Percentiles rank a stretch among this genome's conserved stretches.
phyloP scores from a whole-genome alignment of 2,329 filamentous ascomycete species.

The Sordariomycetes sp. region DNA sequence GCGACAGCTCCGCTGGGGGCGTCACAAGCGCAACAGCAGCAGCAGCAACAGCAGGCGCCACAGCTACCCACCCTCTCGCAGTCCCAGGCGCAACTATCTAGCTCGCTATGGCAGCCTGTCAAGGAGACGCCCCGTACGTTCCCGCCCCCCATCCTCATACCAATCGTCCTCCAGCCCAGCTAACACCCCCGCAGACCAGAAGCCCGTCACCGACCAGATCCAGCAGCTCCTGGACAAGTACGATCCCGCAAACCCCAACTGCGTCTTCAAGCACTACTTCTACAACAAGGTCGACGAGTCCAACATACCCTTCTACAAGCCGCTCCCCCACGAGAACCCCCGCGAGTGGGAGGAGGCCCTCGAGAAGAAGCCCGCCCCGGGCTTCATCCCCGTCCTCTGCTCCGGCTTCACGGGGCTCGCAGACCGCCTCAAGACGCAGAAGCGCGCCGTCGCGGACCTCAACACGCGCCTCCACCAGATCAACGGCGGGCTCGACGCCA shows the following conservation, averaged over 20 bases:
- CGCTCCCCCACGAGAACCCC: conserved; percentile 55
- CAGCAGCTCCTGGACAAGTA: conserved; percentile 58
- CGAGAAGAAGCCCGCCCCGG: conserved; percentile 62
- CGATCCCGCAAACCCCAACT: conserved; percentile 54
- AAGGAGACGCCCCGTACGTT: conserved; percentile 33
- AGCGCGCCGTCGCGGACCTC: conserved; percentile 53
- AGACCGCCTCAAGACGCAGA: conserved; percentile 59
- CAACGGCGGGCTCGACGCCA: conserved; percentile 57
- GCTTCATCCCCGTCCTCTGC: conserved; percentile 65
- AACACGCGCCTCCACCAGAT: conserved; percentile 66
- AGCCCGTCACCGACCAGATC: conserved; percentile 64
- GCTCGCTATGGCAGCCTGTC: conserved; percentile 38
- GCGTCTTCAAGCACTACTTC: conserved; percentile 71
- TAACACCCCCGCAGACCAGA: conserved; percentile 34
- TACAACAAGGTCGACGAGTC: conserved; percentile 73
- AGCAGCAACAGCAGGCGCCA: conserved; percentile 24
- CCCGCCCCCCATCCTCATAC: not conserved
- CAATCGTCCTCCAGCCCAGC: conserved; percentile 5
- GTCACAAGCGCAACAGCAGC: conserved; percentile 15
- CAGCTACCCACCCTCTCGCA: conserved; percentile 27
- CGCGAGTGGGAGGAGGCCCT: conserved; percentile 77
- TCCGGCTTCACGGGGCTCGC: conserved; percentile 61
- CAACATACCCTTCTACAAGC: conserved; percentile 64
- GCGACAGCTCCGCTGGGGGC: conserved; percentile 9
- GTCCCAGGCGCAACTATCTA: conserved; percentile 31